These are phyloP conservation scores for Podochytrium sp. DNA, from an alignment of 192 early-diverging fungal genomes.

Conservation along the genomic window DNA sequence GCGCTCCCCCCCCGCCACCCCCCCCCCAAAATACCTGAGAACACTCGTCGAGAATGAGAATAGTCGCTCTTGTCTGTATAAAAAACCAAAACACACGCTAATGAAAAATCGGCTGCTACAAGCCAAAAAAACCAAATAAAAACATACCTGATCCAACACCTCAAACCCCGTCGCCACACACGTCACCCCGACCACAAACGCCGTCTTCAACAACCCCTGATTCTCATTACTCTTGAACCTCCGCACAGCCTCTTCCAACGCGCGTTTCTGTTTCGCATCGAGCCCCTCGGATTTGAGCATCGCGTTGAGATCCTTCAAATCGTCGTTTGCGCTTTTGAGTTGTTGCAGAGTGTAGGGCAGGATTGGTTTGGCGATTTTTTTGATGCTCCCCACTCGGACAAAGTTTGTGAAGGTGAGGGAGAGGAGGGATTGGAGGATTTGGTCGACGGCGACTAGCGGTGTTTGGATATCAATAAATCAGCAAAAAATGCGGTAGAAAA, in stretches of 20 bases:
- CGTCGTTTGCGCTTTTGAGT: slow-evolving; percentile 40
- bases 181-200: slow-evolving; percentile 72
- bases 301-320: slow-evolving; percentile 76
- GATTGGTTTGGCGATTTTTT: slow-evolving; percentile 51
- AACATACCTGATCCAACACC: too few relatives aligned
- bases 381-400: slow-evolving; percentile 54
- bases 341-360: slow-evolving; percentile 48
- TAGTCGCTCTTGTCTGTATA: too few relatives aligned
- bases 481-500: not conserved
- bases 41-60: too few relatives aligned
- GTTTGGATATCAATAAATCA: slow-evolving; percentile 10
- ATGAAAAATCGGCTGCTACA: too few relatives aligned
- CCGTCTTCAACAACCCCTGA: slow-evolving; percentile 41
- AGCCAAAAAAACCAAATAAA: too few relatives aligned
- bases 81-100: too few relatives aligned
- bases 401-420: slow-evolving; percentile 46
- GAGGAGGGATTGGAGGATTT: slow-evolving; percentile 44
- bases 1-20: too few relatives aligned
- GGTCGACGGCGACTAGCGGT: slow-evolving; percentile 50
- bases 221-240: slow-evolving; percentile 49
- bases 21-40: too few relatives aligned
- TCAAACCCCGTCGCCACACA: slow-evolving; percentile 82
- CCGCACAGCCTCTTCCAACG: slow-evolving; percentile 20
- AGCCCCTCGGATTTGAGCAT: slow-evolving; percentile 59
- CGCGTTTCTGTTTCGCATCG: slow-evolving; percentile 10